Evolutionary conservation across 805 yeast species (phyloP).

Genomic region (Barnettozyma pratensis): DNA sequence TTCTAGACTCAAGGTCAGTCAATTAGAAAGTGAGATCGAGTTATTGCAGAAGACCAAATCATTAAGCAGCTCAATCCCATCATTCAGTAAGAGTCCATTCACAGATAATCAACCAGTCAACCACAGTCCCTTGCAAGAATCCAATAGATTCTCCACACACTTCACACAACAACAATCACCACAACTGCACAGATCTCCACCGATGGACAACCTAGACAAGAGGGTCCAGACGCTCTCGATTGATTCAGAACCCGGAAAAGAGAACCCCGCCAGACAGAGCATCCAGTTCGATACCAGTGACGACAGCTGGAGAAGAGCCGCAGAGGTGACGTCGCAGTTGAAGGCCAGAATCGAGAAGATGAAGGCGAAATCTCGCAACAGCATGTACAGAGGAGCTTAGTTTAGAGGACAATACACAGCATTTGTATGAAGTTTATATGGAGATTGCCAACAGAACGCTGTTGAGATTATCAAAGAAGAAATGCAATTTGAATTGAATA

Average conservation of each 20-base stretch:
- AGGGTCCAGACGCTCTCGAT: slow-evolving; percentile 25
- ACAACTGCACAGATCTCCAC: slow-evolving; percentile 7
- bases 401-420: too few relatives aligned
- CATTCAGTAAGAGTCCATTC: not conserved
- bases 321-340: slow-evolving; percentile 80
- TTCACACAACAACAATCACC: slow-evolving; percentile 1
- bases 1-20: slow-evolving; percentile 45
- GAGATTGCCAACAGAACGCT: too few relatives aligned
- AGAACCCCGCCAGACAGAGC: slow-evolving; percentile 14
- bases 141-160: slow-evolving; percentile 7
- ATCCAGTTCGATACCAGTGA: slow-evolving; percentile 40
- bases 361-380: slow-evolving; percentile 54
- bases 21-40: slow-evolving; percentile 46
- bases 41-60: slow-evolving; percentile 24
- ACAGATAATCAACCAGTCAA: not conserved
- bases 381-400: slow-evolving; percentile 5
- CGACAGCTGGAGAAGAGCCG: slow-evolving; percentile 81
- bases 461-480: too few relatives aligned
- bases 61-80: not conserved
- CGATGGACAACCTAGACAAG: slow-evolving; percentile 19
- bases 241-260: slow-evolving; percentile 20
- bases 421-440: too few relatives aligned
- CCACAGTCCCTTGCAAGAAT: slow-evolving; percentile 14
- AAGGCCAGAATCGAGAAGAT: slow-evolving; percentile 85
- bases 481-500: too few relatives aligned